Evolutionary conservation across 768 basidiomycete species (phyloP).

Genomic region (Cyathus striatus): DNA sequence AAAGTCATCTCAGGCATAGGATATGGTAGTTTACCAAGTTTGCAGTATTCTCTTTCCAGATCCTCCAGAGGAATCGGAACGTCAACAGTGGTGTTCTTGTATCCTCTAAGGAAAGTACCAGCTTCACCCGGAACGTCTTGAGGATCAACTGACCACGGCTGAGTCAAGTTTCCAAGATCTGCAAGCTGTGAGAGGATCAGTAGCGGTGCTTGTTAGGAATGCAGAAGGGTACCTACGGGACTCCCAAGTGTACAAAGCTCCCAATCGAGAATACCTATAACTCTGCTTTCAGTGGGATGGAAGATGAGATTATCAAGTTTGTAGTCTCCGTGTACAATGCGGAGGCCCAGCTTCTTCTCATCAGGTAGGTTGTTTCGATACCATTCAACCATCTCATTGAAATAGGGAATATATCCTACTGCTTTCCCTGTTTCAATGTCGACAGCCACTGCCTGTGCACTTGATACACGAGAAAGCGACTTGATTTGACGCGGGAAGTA

Average conservation of each 20-base stretch:
- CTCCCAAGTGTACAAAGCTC: slow-evolving; percentile 94
- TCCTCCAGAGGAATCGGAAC: slow-evolving; percentile 65
- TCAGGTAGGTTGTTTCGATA: slow-evolving; percentile 72
- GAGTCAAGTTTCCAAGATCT: slow-evolving; percentile 86
- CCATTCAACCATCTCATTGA: slow-evolving; percentile 71
- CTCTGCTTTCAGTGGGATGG: slow-evolving; percentile 85
- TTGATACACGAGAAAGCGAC: slow-evolving; percentile 77
- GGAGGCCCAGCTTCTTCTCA: slow-evolving; percentile 65
- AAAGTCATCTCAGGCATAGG: slow-evolving; percentile 79
- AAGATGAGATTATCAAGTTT: slow-evolving; percentile 98
- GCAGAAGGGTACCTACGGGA: slow-evolving; percentile 47
- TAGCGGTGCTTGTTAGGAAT: background rate
- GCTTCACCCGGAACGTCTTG: slow-evolving; percentile 25
- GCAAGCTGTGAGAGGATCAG: slow-evolving; percentile 47
- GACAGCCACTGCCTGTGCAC: slow-evolving; percentile 64
- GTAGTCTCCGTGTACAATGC: slow-evolving; percentile 97
- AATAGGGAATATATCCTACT: slow-evolving; percentile 71
- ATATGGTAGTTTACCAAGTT: slow-evolving; percentile 56
- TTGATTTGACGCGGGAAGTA: slow-evolving; percentile 96
- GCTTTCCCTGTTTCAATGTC: slow-evolving; percentile 59
- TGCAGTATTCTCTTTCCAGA: slow-evolving; percentile 80
- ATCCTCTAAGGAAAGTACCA: slow-evolving; percentile 38
- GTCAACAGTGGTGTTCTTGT: slow-evolving; percentile 54
- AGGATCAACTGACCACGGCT: slow-evolving; percentile 69
- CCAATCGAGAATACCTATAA: slow-evolving; percentile 97